A percentile compares a stretch with the other conserved stretches of the same genome.
These are phyloP conservation scores for Hyphopichia wangnamkhiaoensis DNA, from an alignment of 1,139 yeast genomes.

Conservation along the genomic window DNA sequence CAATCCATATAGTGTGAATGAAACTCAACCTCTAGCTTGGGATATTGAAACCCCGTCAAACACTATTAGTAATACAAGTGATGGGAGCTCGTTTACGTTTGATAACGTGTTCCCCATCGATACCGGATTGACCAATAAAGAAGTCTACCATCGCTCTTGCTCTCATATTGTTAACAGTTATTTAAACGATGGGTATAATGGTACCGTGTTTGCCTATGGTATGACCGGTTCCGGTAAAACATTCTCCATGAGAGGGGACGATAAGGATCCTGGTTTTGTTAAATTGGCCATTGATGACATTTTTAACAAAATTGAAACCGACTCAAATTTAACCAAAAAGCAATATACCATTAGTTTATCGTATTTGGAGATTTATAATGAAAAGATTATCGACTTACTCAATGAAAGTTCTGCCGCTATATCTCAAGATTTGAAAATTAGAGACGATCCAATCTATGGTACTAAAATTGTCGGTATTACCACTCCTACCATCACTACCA, in stretches of 20 bases:
- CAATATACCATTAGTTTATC: constrained; percentile 56
- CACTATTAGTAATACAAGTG: constrained; percentile 49
- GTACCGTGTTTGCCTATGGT: constrained; percentile 90
- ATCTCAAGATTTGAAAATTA: constrained; percentile 57
- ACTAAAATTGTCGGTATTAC: constrained; percentile 76
- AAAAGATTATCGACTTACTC: constrained; percentile 74
- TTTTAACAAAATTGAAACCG: constrained; percentile 49
- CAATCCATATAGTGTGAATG: constrained; percentile 41
- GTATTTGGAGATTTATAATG: constrained; percentile 90
- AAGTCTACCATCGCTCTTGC: constrained; percentile 65
- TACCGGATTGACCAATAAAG: constrained; percentile 45
- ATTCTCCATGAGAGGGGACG: constrained; percentile 81
- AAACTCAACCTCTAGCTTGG: constrained; percentile 40
- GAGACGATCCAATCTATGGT: constrained; percentile 76
- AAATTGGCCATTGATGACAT: constrained; percentile 71
- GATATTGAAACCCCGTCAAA: constrained; percentile 36
- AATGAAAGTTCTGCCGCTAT: constrained; percentile 16
- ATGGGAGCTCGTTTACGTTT: constrained; percentile 60
- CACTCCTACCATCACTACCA: constrained; percentile 56
- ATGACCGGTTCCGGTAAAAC: constrained; percentile 98
- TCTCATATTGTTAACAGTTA: constrained; percentile 63
- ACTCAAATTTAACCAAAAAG: constrained; percentile 21
- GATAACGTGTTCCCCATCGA: constrained; percentile 73
- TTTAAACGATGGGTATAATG: constrained; percentile 73
- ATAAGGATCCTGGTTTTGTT: constrained; percentile 72